Conservation (phyloP, 768 basidiomycete genomes). For the Hemileccinum impolitum region DNA sequence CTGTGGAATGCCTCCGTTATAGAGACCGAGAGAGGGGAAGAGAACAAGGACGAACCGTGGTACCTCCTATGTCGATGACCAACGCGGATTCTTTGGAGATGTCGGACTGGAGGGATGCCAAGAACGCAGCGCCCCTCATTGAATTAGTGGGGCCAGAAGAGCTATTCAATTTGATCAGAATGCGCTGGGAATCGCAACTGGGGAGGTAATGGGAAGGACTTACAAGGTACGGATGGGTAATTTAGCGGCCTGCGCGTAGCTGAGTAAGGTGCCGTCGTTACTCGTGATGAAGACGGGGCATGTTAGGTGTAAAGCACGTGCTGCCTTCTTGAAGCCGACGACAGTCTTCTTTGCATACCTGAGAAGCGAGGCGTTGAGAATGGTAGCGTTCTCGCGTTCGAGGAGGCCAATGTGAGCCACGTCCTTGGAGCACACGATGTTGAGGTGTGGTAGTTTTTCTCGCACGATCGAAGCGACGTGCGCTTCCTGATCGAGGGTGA, state of each 20-base stretch:
- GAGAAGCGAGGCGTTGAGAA: constrained; percentile 63
- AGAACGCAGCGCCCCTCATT: constrained; percentile 64
- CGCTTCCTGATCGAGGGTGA: constrained; percentile 44
- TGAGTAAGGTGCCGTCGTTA: constrained; percentile 56
- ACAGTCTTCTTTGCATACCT: constrained; percentile 57
- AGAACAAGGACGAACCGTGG: constrained; percentile 38
- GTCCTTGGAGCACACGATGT: constrained; percentile 53
- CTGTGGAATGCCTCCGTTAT: constrained; percentile 17
- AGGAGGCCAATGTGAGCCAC: constrained; percentile 58
- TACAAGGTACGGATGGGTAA: constrained; percentile 60
- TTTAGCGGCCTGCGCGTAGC: constrained; percentile 45
- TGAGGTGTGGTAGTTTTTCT: constrained; percentile 37
- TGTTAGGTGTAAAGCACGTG: constrained; percentile 41
- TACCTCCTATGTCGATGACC: constrained; percentile 65
- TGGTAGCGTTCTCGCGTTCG: constrained; percentile 65
- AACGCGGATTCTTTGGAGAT: constrained; percentile 38
- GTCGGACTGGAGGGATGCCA: constrained; percentile 42
- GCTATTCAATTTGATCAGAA: constrained; percentile 14
- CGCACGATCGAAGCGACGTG: constrained; percentile 41
- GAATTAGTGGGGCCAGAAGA: constrained; percentile 64
- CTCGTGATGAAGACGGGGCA: constrained; percentile 58
- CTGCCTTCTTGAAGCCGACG: constrained; percentile 49
- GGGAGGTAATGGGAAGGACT: constrained; percentile 23
- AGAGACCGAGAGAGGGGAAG: constrained; percentile 7
- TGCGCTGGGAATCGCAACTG: constrained; percentile 1